phyloP scores from a whole-genome alignment of 345 rosid genomes.

The Gossypium arboreum region DNA sequence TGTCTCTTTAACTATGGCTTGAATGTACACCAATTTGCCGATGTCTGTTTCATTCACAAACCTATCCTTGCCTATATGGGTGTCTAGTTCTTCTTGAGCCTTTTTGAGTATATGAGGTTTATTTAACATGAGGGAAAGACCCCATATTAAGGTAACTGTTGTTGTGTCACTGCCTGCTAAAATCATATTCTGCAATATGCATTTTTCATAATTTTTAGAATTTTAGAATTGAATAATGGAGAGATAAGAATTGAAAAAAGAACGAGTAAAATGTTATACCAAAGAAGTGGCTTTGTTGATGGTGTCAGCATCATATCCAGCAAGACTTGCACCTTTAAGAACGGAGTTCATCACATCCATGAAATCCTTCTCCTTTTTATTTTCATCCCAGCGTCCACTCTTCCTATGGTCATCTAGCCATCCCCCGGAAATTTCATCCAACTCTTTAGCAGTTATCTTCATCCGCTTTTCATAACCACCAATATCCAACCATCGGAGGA shows the following conservation, averaged over 20 bases:
- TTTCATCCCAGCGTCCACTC: neutral
- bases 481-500: constrained; percentile 35
- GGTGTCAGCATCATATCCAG: constrained; percentile 27
- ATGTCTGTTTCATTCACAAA: constrained; percentile 29
- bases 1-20: constrained; percentile 41
- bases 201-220: neutral
- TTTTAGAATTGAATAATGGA: neutral
- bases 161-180: constrained; percentile 26
- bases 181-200: constrained; percentile 20
- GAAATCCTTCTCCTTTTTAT: constrained; percentile 22
- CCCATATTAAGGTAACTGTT: constrained; percentile 21
- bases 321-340: constrained; percentile 16
- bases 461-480: constrained; percentile 38
- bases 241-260: neutral
- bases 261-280: constrained; percentile 8
- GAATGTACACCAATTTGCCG: constrained; percentile 26
- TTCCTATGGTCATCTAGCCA: constrained; percentile 27
- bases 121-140: constrained; percentile 21
- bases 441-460: constrained; percentile 27
- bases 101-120: constrained; percentile 11
- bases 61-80: constrained; percentile 23
- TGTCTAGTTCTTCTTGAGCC: constrained; percentile 27
- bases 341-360: constrained; percentile 28
- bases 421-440: constrained; percentile 18
- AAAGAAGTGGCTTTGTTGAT: constrained; percentile 31